phyloP scores from a whole-genome alignment of 2,329 filamentous ascomycete genomes.

The Aspergillus felis region DNA sequence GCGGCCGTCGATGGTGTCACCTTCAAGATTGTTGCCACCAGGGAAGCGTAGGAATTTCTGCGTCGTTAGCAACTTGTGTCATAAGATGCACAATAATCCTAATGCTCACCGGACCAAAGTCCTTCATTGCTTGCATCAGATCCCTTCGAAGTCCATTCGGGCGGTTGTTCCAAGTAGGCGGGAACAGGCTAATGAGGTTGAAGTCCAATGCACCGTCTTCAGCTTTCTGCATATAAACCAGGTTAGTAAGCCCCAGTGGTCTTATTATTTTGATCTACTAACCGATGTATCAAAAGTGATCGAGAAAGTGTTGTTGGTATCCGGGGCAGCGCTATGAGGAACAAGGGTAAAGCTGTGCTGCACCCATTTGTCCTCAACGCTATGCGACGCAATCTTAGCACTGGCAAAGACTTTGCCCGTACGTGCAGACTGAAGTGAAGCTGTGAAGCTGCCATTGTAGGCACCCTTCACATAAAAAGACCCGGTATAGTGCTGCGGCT shows the following conservation, averaged over 20 bases:
- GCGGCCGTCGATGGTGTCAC: conserved; percentile 29
- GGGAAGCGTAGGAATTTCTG: conserved; percentile 49
- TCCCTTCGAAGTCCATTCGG: conserved; percentile 51
- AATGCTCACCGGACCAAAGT: conserved; percentile 19
- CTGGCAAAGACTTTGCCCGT: conserved; percentile 36
- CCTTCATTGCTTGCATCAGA: conserved; percentile 42
- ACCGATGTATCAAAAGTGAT: conserved; percentile 47
- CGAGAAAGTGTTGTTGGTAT: conserved; percentile 49
- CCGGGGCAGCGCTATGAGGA: conserved; percentile 17
- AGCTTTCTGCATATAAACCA: conserved; percentile 23
- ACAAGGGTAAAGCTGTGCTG: conserved; percentile 37
- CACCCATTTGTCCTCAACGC: conserved; percentile 35
- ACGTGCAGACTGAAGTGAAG: conserved; percentile 37
- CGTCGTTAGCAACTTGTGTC: conserved; percentile 24
- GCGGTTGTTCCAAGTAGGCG: conserved; percentile 51
- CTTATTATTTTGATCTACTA: background rate
- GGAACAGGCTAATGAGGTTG: conserved; percentile 52
- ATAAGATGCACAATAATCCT: background rate
- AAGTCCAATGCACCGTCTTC: conserved; percentile 45
- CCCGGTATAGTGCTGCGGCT: conserved; percentile 46
- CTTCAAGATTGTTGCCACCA: conserved; percentile 51
- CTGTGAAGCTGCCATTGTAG: conserved; percentile 33
- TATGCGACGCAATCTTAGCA: conserved; percentile 30
- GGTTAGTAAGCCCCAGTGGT: background rate
- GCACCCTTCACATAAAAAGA: conserved; percentile 47